Percentiles rank a stretch among this genome's conserved stretches.
Conservation (phyloP, 75 land plant species). For the Cryptomeria japonica region DNA sequence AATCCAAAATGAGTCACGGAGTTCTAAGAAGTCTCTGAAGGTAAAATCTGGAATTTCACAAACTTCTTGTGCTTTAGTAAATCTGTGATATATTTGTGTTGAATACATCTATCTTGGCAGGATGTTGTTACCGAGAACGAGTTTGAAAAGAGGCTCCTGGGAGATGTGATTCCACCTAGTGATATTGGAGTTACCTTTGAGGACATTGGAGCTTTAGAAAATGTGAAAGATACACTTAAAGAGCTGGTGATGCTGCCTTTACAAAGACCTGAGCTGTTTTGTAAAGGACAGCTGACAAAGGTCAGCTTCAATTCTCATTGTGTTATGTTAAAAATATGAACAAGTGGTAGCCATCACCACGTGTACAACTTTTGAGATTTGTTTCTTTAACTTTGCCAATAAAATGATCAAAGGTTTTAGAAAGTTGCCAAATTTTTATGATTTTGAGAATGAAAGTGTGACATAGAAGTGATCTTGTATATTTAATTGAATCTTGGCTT, state of each 20-base stretch:
- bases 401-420: neutral
- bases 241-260: conserved; percentile 96
- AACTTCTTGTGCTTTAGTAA: neutral
- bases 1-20: conserved; percentile 52
- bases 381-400: neutral
- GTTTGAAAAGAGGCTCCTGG: conserved; percentile 80
- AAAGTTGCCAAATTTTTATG: neutral
- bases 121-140: conserved; percentile 87
- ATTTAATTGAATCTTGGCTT: neutral
- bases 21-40: conserved; percentile 72
- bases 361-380: neutral
- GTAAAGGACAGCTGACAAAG: conserved; percentile 86
- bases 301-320: conserved; percentile 15
- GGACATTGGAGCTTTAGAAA: conserved; percentile 90
- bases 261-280: conserved; percentile 86
- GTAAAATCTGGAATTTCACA: conserved; percentile 13
- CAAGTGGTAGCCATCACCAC: neutral
- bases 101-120: conserved; percentile 22
- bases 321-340: neutral
- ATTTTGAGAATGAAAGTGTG: neutral
- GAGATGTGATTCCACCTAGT: conserved; percentile 85
- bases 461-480: neutral
- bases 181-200: conserved; percentile 93
- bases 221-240: conserved; percentile 87
- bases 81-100: neutral